Base-by-base conservation (phyloP, 129 eudicot species). In the Arctium lappa region DNA sequence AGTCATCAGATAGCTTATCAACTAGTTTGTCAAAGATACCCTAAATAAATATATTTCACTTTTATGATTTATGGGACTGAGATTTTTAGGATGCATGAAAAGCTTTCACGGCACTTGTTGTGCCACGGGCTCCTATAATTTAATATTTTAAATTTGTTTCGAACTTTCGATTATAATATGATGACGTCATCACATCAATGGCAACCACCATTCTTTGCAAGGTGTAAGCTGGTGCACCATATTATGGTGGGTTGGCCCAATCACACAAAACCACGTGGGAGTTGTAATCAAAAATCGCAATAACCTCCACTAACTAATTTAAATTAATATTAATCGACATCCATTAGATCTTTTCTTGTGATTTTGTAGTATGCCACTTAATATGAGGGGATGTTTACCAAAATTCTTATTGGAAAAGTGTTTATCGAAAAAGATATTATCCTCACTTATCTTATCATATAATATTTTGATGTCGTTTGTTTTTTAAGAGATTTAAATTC, bases 201-300 rank as follows among this genome's bases (percentile, higher is more conserved):
- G 68, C 8, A 15, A 22, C 27, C 22, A 34, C 15, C 68, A 80
- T 50, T 13, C 16, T 11, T 33, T 36, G 78, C 78, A 53, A 72
- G 10, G 75, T 82, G 85, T 82, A 66, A 10, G 81, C 46, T 33
- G 76, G 69, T 75, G 38, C 75, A 65, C 85, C 80, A 65, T 74
- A n/a, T 42, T 44, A 44, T 27, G 73, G 66, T 75, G 80, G 75
- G 75, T 38, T 73, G 60, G 31, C 74, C 80, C 80, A 74, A 60
- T 81, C 68, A 60, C 9, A 60, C 0, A 16, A 73, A 3, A 30
- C 38, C 69, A 82, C 74, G 31, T 68, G 2, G 56, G 10, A 31
- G 10, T 82, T 32, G 10, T 68, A 75, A 82, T 82, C 76, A 80
- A 75, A 12, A 16, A 27, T 38, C 74, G 9, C 74, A 39, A 63